phyloP scores from a whole-genome alignment of 129 eudicot genomes.

The Arctium lappa region DNA sequence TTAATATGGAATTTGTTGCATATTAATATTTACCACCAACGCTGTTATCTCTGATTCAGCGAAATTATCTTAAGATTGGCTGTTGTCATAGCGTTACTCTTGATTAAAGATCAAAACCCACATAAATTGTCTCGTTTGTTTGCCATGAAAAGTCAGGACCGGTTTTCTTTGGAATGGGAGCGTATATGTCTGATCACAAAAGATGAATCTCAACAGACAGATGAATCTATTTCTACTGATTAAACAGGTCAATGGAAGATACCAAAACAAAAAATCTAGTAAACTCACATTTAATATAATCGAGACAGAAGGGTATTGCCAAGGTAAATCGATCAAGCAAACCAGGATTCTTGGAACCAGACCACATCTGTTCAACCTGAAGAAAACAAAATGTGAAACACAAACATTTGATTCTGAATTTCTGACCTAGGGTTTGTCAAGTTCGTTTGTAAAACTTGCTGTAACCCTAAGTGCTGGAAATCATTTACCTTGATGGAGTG shows the following conservation, averaged over 20 bases:
- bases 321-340: constrained; percentile 79
- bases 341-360: constrained; percentile 58
- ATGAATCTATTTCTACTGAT: not conserved
- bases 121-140: too few species aligned
- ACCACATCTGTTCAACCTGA: constrained; percentile 87
- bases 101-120: too few species aligned
- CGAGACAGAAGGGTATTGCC: constrained; percentile 83
- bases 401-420: not conserved
- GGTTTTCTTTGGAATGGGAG: too few species aligned
- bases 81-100: too few species aligned
- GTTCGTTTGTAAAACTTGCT: not conserved
- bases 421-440: constrained; percentile 11
- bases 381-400: not conserved
- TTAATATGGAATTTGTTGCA: too few species aligned
- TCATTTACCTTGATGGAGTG: constrained; percentile 65
- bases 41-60: too few species aligned
- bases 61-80: too few species aligned
- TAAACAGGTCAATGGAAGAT: not conserved
- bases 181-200: not conserved
- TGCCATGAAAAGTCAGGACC: too few species aligned
- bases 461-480: constrained; percentile 16
- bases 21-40: too few species aligned
- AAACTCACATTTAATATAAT: constrained; percentile 62
- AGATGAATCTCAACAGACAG: not conserved
- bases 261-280: not conserved